Evolutionary conservation across 768 basidiomycete species (phyloP).

Genomic region (Leccinum fibrillosum): DNA sequence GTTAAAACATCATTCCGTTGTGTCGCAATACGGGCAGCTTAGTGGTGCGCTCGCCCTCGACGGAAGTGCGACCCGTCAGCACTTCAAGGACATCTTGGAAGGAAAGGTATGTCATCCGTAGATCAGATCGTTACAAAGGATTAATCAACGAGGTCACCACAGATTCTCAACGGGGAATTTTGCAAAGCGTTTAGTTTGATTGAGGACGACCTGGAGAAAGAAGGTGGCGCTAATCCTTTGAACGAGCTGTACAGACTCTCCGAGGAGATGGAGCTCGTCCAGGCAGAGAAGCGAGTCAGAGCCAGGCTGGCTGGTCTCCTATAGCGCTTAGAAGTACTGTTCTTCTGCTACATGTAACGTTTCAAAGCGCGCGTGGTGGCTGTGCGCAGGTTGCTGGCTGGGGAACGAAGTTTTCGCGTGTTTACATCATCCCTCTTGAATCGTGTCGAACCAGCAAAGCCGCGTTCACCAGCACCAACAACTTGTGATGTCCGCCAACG

Average conservation of each 20-base stretch:
- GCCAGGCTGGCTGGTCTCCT: slow-evolving; percentile 43
- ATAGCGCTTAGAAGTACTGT: slow-evolving; percentile 1
- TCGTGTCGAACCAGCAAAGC: slow-evolving; percentile 10
- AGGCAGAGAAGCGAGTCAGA: slow-evolving; percentile 60
- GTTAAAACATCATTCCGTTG: slow-evolving; percentile 59
- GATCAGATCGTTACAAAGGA: neutral
- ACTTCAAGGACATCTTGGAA: slow-evolving; percentile 58
- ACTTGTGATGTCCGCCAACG: slow-evolving; percentile 43
- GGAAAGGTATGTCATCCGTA: slow-evolving; percentile 41
- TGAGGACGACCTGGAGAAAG: slow-evolving; percentile 54
- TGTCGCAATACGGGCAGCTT: slow-evolving; percentile 63
- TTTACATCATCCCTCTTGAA: slow-evolving; percentile 21
- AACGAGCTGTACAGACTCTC: slow-evolving; percentile 49
- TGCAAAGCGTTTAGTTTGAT: slow-evolving; percentile 51
- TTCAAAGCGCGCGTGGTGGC: slow-evolving; percentile 12
- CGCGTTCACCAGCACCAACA: slow-evolving; percentile 1
- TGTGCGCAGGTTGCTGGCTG: slow-evolving; percentile 17
- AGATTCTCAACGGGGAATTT: slow-evolving; percentile 63
- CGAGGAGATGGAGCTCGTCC: slow-evolving; percentile 50
- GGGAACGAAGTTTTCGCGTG: slow-evolving; percentile 35
- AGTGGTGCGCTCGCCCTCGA: slow-evolving; percentile 55
- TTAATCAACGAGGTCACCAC: neutral
- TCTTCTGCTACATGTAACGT: neutral
- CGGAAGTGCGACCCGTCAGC: slow-evolving; percentile 44
- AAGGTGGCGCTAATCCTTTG: slow-evolving; percentile 52